Conservation (phyloP, 2,329 filamentous ascomycete species). For the Cordyceps fumosorosea region DNA sequence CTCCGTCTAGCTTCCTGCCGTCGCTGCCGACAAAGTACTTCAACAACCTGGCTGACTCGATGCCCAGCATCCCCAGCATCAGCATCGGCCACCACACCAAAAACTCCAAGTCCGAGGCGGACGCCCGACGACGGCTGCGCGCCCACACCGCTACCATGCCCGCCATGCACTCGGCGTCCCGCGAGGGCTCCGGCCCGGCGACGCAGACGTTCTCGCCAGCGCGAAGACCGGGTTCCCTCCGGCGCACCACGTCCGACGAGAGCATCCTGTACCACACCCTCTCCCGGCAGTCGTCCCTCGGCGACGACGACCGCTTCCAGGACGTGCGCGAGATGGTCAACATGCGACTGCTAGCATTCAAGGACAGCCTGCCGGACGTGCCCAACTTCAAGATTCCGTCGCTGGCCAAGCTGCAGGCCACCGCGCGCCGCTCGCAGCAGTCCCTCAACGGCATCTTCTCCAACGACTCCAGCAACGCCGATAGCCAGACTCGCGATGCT, state of each 20-base stretch:
- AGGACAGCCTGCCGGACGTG: constrained; percentile 74
- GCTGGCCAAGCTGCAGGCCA: constrained; percentile 45
- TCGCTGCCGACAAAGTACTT: constrained; percentile 32
- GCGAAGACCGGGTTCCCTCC: constrained; percentile 22
- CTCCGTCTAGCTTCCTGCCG: constrained; percentile 27
- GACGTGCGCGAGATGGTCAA: constrained; percentile 81
- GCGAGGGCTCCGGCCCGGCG: background rate
- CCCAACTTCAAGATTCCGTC: constrained; percentile 66
- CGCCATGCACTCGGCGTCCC: background rate
- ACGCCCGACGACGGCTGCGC: background rate
- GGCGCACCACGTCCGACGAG: constrained; percentile 50
- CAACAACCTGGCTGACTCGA: constrained; percentile 14
- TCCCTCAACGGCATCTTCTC: constrained; percentile 27
- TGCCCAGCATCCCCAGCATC: constrained; percentile 16
- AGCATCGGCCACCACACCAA: constrained; percentile 13
- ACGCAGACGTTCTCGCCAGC: background rate
- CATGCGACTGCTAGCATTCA: constrained; percentile 81
- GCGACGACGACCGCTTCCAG: constrained; percentile 75
- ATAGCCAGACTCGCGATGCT: constrained; percentile 13
- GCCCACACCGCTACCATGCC: background rate
- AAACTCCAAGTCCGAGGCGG: constrained; percentile 6
- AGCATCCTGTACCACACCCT: constrained; percentile 70
- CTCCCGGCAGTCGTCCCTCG: constrained; percentile 74
- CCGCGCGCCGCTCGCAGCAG: constrained; percentile 24
- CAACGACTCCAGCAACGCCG: constrained; percentile 17